Percentiles rank a stretch among this genome's conserved stretches.
phyloP scores from a whole-genome alignment of 1,139 yeast genomes.

The Pneumocystis sp. region DNA sequence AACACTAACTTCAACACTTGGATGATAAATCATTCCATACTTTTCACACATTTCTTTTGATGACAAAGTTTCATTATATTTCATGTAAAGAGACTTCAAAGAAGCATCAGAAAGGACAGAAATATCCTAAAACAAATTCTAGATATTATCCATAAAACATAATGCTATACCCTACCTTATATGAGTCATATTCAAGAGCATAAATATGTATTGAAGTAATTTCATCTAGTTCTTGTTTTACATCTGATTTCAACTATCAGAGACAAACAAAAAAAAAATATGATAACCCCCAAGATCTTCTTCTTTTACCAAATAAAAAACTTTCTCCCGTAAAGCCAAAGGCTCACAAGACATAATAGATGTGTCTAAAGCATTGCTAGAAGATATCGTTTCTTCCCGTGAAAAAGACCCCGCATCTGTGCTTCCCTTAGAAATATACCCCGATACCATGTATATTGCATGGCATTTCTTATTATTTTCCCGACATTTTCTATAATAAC shows the following conservation, averaged over 20 bases:
- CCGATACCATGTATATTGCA: slow-evolving; percentile 18
- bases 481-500: slow-evolving; percentile 12
- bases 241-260: neutral
- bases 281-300: slow-evolving; percentile 11
- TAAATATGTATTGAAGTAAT: slow-evolving; percentile 13
- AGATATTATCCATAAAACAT: neutral
- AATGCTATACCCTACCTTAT: neutral
- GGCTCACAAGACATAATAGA: neutral
- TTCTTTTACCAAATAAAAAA: slow-evolving; percentile 13
- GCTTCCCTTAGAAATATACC: slow-evolving; percentile 4
- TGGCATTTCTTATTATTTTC: slow-evolving; percentile 7
- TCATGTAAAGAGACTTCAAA: neutral
- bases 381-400: neutral
- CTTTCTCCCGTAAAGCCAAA: neutral
- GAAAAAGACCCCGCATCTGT: neutral
- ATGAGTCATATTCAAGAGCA: slow-evolving; percentile 13
- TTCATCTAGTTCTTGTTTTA: slow-evolving; percentile 7
- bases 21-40: neutral
- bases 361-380: neutral
- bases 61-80: neutral
- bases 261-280: neutral
- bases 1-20: neutral
- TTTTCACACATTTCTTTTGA: neutral
- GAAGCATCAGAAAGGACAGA: neutral
- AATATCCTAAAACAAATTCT: neutral